Evolutionary conservation across 2,329 filamentous ascomycete genomes (phyloP), one percentile per base, ranked within the genome.

Genomic region (Ambrosiella cleistominuta): DNA sequence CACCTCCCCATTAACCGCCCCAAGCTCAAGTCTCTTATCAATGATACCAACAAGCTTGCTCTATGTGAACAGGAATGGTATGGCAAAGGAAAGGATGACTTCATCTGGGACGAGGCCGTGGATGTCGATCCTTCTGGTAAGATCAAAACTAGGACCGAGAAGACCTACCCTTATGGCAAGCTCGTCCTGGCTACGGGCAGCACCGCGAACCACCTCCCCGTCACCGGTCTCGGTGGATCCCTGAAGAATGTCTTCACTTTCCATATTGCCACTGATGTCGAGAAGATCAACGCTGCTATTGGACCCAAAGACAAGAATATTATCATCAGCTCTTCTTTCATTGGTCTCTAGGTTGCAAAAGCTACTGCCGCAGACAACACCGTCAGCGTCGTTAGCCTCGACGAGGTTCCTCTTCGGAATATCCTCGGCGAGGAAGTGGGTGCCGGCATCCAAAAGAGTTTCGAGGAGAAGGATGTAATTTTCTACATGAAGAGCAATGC

Each of bases 331-430:
- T 91, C 86, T 60, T 95, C 88, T 0, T 98, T 98, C 70, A 98
- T 98, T 66, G 93, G 93, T 45, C 94, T 98, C 86, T 93, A 98
- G 70, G 80, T 94, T n/a, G 91, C 86, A 61, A 93, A 90, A 62
- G 84, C 94, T 0, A 83, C 85, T 0, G 72, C 79, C 50, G 85
- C 85, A 64, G 85, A 85, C 65, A 95, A 98, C 68, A 73, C 83
- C 7, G 89, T 98, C 13, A 85, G 85, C 7, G 81, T 97, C 45
- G 75, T 98, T 19, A 93, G 93, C 42, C 91, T 90, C 85, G 89
- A 95, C 67, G 81, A 80, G 60, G 81, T 81, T 11, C 91, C 93
- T 0, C 78, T 97, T 63, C 87, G 95, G 69, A 81, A 86, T 17
- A 81, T 98, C 3, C 85, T 98, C 68, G 93, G 93, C 57, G 77